Evolutionary conservation across 768 basidiomycete genomes (phyloP), one percentile per base, ranked within the genome.

Genomic region (Pulveroboletus frians): DNA sequence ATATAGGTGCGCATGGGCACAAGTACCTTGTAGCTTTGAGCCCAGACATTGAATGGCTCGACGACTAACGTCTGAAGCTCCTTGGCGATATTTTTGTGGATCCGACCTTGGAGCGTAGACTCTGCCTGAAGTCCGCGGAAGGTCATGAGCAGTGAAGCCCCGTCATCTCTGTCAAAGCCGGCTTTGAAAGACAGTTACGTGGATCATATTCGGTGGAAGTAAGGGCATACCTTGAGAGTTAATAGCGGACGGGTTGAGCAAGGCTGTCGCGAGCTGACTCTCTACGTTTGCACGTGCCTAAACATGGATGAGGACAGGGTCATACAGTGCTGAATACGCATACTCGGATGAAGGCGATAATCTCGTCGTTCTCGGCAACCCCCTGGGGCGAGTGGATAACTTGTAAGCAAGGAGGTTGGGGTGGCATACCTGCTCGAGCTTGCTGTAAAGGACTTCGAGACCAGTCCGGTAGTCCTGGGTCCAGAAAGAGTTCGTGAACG

Each of bases 401-500:
- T 46, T 39, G 49, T 10, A 20, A n/a, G 26, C 30, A n/a, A 10
- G 38, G 27, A 45, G 27, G 53, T 15, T 32, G 42, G 30, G 30
- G 8, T 38, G 13, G 59, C 73, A 42, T 52, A 85, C 90, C 77
- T 89, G 85, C 58, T 91, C 85, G 21, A 92, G 80, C 67, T 88
- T 85, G 38, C 62, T 67, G 63, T 81, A 91, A 29, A 92, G 69
- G 20, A 87, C 78, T 54, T 95, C 83, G 26, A 96, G 76, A 30
- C 92, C 93, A 51, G 72, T 79, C 39, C 89, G 76, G 64, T 91
- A 93, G 72, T 93, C 91, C 66, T 90, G 85, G 14, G 92, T 80
- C 93, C 93, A 96, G 73, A 96, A 96, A 27, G 92, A 93, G 67
- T 95, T 94, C 48, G 77, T 81, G 66, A 96, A 96, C 14, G 79